phyloP scores from a whole-genome alignment of 2,329 filamentous ascomycete species.

The Colletotrichum sp. region DNA sequence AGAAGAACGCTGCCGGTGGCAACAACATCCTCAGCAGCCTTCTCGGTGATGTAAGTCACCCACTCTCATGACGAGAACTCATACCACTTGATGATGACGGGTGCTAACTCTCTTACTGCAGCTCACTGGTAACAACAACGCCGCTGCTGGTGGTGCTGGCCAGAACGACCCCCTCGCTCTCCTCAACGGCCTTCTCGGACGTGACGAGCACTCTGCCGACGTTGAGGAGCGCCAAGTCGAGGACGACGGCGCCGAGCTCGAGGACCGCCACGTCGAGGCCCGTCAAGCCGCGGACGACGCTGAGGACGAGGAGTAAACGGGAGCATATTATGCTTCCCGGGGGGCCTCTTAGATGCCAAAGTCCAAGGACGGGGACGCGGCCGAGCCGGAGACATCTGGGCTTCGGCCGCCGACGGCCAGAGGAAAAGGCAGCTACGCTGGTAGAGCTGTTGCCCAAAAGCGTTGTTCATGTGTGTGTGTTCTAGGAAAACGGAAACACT shows the following conservation, averaged over 20 bases:
- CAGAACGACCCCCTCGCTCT: not conserved
- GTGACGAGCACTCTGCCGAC: conserved; percentile 3
- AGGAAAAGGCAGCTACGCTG: conserved; percentile 4
- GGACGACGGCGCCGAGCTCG: not conserved
- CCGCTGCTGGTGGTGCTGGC: not conserved
- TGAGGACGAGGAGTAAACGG: not conserved
- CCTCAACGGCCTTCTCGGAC: not conserved
- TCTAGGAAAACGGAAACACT: not conserved
- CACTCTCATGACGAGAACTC: not conserved
- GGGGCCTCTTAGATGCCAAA: not conserved
- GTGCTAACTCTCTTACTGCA: not conserved
- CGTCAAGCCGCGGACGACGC: not conserved
- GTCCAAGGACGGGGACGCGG: not conserved
- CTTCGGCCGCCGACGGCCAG: not conserved
- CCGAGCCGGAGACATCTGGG: not conserved
- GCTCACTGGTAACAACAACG: not conserved
- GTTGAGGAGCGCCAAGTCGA: not conserved
- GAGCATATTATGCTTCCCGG: not conserved
- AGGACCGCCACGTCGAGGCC: not conserved
- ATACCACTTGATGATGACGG: not conserved
- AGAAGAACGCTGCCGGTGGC: not conserved
- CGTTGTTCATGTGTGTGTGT: not conserved
- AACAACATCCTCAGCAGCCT: not conserved
- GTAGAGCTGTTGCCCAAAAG: conserved; percentile 6
- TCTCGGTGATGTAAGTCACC: not conserved